Percentiles rank a stretch among this genome's conserved stretches.
phyloP scores from a whole-genome alignment of 164 flowering plant species.

The Piper betle region DNA sequence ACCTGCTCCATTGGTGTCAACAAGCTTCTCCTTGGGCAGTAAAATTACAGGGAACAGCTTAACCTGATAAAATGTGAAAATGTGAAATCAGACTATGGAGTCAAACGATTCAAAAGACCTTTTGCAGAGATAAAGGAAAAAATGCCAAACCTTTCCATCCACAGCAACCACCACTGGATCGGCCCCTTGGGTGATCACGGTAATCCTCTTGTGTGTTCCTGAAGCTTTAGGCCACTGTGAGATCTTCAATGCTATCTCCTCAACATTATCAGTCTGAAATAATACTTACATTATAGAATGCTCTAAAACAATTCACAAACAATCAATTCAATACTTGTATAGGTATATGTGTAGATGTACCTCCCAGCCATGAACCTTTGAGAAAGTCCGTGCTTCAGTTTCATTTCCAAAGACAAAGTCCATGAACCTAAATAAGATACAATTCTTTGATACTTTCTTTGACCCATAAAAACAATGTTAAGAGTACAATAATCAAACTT shows the following conservation, averaged over 20 bases:
- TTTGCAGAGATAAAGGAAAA: neutral
- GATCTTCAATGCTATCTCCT: slow-evolving; percentile 83
- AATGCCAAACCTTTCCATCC: slow-evolving; percentile 74
- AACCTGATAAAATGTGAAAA: slow-evolving; percentile 16
- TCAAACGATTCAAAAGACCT: neutral
- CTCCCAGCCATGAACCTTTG: slow-evolving; percentile 94
- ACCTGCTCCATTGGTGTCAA: slow-evolving; percentile 98
- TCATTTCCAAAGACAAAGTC: slow-evolving; percentile 92
- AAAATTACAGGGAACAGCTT: slow-evolving; percentile 61
- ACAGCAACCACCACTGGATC: slow-evolving; percentile 93
- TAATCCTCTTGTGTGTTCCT: slow-evolving; percentile 67
- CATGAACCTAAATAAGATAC: slow-evolving; percentile 41
- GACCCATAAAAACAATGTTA: neutral
- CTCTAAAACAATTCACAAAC: neutral
- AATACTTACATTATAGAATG: neutral
- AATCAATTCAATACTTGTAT: neutral
- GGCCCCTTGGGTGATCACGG: slow-evolving; percentile 94
- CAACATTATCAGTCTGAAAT: slow-evolving; percentile 71
- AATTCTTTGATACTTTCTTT: neutral
- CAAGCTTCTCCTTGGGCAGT: slow-evolving; percentile 84
- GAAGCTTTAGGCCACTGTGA: slow-evolving; percentile 80
- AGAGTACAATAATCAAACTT: slow-evolving; percentile 20
- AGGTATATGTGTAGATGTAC: slow-evolving; percentile 32
- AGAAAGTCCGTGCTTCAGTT: slow-evolving; percentile 82
- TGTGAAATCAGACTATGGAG: neutral